Base-by-base conservation (phyloP, 2,329 filamentous ascomycete species). In the Penicillium sp. region DNA sequence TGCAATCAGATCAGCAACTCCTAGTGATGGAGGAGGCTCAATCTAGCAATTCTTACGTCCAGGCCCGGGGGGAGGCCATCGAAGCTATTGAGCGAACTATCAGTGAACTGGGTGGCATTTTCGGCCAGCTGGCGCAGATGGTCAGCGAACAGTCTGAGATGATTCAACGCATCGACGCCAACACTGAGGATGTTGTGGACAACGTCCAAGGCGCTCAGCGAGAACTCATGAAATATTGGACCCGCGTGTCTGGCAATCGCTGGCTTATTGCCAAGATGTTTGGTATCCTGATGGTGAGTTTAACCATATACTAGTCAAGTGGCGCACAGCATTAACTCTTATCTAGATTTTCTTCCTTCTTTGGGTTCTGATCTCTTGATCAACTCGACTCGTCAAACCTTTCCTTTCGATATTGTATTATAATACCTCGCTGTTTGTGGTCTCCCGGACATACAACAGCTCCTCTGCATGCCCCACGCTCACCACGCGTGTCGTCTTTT, bases 51-150 rank as follows among this genome's bases (percentile, higher is more conserved):
- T 85, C 87, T 30, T 98, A 99, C 75, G 96, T 98, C 64, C 90
- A 96, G 70, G 92, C 97, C 74, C 86, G 95, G 76, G 94, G 94
- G 19, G 92, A 97, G 77, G 95, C 95, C 0, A 98, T 99, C 66
- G 94, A 98, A 75, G 91, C 93, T 4, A 99, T 99, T 63, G 95
- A 99, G 78, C 89, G 91, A 69, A 99, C 95, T 1, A 99, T 99
- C 70, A 88, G 87, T 65, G 95, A 99, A 76, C 84, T 99, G 1
- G 95, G 95, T 30, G 84, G 90, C 15, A 97, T 97, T 65, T 98
- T 98, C 76, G 92, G 93, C 9, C 94, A 99, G 78, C 82, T 99
- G 54, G 94, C 95, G 38, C 89, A 92, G 68, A 98, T 99, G 95
- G 95, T 99, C 33, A 92, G 91, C 59, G 94, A 99, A 77, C 95